These are phyloP conservation scores for Sphagnum fallax DNA, from an alignment of 228 moss, liverwort and hornwort species.

Conservation along the genomic window DNA sequence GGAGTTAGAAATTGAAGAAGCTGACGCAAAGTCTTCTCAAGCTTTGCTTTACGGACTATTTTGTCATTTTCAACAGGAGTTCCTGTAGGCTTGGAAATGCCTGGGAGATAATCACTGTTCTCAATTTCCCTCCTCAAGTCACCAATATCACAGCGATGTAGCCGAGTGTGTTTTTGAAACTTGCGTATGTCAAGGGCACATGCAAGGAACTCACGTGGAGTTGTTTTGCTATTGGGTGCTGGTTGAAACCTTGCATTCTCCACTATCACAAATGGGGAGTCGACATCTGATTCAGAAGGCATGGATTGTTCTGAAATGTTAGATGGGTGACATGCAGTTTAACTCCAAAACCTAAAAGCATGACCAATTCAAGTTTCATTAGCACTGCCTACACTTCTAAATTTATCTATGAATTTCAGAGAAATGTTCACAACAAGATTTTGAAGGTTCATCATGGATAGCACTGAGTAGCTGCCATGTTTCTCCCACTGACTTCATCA, in stretches of 20 bases:
- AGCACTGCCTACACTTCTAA: not conserved
- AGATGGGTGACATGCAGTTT: not conserved
- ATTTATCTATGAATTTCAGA: not conserved
- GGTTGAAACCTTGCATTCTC: constrained; percentile 45
- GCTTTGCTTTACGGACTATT: constrained; percentile 83
- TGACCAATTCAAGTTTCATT: not conserved
- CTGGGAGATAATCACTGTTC: constrained; percentile 52
- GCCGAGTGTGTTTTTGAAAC: constrained; percentile 86
- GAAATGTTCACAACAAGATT: too few relatives aligned
- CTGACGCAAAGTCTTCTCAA: constrained; percentile 69
- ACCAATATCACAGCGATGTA: constrained; percentile 62
- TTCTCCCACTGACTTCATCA: not conserved
- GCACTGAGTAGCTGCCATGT: not conserved
- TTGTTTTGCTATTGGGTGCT: constrained; percentile 52
- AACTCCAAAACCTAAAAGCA: not conserved
- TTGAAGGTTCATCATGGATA: too few relatives aligned
- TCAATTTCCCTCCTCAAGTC: constrained; percentile 48
- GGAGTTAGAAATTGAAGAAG: constrained; percentile 58
- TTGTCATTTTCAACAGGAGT: constrained; percentile 46
- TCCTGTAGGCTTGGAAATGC: constrained; percentile 18
- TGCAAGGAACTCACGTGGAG: constrained; percentile 74
- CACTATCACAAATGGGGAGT: constrained; percentile 31
- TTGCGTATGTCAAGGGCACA: constrained; percentile 67
- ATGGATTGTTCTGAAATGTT: not conserved
- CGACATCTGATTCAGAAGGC: not conserved